Percentiles rank a stretch among this genome's conserved stretches.
Evolutionary conservation across 352 stramenopile genomes (phyloP).

Genomic region (Globisporangium spiculum): DNA sequence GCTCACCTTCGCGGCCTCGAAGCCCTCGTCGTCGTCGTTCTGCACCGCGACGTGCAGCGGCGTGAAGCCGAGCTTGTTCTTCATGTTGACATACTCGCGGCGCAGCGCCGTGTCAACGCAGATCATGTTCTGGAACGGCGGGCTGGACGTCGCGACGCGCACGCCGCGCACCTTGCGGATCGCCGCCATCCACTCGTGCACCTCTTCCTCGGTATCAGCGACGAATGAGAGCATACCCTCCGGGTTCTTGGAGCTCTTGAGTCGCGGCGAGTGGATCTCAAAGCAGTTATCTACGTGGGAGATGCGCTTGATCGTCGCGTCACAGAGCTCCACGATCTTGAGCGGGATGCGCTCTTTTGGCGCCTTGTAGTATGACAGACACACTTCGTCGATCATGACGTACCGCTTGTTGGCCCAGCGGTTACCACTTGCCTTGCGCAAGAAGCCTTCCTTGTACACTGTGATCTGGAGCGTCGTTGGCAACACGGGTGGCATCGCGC

Average conservation of each 20-base stretch:
- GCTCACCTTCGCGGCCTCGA: slow-evolving; percentile 81
- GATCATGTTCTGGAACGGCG: slow-evolving; percentile 87
- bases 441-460: slow-evolving; percentile 79
- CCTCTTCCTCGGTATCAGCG: slow-evolving; percentile 75
- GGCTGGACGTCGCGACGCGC: slow-evolving; percentile 62
- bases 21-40: slow-evolving; percentile 89
- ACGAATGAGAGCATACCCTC: slow-evolving; percentile 85
- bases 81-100: slow-evolving; percentile 85
- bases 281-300: slow-evolving; percentile 86
- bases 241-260: slow-evolving; percentile 83
- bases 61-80: slow-evolving; percentile 83
- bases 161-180: slow-evolving; percentile 84
- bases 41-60: slow-evolving; percentile 79
- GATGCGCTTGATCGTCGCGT: slow-evolving; percentile 78
- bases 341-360: slow-evolving; percentile 83
- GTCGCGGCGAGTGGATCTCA: slow-evolving; percentile 76
- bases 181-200: slow-evolving; percentile 86
- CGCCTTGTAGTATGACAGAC: slow-evolving; percentile 84
- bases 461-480: slow-evolving; percentile 69
- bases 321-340: slow-evolving; percentile 80
- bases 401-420: slow-evolving; percentile 85
- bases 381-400: slow-evolving; percentile 84
- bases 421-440: slow-evolving; percentile 81
- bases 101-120: slow-evolving; percentile 82
- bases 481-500: slow-evolving; percentile 50